Base-by-base conservation (phyloP, 1,284 basidiomycete species). In the Ustilago shanxiensis region DNA sequence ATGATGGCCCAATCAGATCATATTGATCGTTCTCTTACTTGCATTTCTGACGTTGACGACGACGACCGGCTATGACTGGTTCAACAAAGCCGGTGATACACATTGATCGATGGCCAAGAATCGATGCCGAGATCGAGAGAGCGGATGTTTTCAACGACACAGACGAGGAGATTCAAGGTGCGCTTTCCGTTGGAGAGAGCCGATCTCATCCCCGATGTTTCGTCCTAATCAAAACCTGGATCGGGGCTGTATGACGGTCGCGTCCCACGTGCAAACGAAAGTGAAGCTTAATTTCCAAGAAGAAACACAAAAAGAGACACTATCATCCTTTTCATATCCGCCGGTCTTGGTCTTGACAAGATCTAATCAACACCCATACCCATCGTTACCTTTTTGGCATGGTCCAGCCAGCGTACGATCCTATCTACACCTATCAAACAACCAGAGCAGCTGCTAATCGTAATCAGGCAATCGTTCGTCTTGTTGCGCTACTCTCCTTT, bases 401-500 rank as follows among this genome's bases (percentile, higher is more conserved):
- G 74, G 55, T 37, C 18, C 47, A 57, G 35, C 66, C 56, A 44
- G 41, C 41, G n/a, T 70, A 77, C 58, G 41, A 61, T 33, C 63
- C 60, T 10, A 70, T 77, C 57, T 70, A 73, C 47, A 59, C 66
- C 2, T 71, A 58, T 29, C 69, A 69, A 53, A 16, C 59, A 24
- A 56, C 61, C 13, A 59, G 73, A 70, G 22, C 58, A 33, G 49
- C 65, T 39, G 52, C 53, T 18, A 49, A 37, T 35, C 65, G 63
- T 53, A 68, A 72, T 14, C 64, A 59, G 5, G 49, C 57, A 29
- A 60, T 69, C 62, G 22, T 72, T 26, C 59, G 66, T 52, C 69
- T 65, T 31, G 50, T 73, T 13, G 63, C 60, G 35, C 53, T 70
- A 20, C 70, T 77, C 3, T 28, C 41, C 18, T 66, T 70, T 37